Percentiles rank a stretch among this genome's conserved stretches.
Conservation (phyloP, 2,329 filamentous ascomycete genomes). For the Chaetomium sp. region DNA sequence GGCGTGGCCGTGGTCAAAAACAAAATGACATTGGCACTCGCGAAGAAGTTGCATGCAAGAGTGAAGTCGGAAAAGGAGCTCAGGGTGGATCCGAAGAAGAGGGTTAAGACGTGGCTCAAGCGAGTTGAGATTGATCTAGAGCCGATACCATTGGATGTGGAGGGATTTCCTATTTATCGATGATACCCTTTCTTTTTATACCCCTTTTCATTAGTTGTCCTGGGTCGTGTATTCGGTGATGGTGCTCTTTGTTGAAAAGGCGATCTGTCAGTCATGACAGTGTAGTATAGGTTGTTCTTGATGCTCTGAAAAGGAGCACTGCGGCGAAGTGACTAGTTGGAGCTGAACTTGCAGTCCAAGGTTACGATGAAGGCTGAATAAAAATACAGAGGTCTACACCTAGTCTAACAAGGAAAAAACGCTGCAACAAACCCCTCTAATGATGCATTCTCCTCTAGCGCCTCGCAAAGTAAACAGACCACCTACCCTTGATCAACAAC, state of each 20-base stretch:
- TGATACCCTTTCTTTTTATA: slow-evolving; percentile 17
- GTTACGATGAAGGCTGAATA: background rate
- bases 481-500: too few relatives aligned
- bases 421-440: background rate
- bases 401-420: background rate
- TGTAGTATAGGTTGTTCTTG: too few relatives aligned
- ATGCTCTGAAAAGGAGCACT: too few relatives aligned
- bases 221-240: background rate
- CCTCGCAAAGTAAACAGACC: background rate
- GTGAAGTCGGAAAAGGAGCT: slow-evolving; percentile 33
- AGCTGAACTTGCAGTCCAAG: background rate
- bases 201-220: background rate
- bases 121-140: slow-evolving; percentile 24
- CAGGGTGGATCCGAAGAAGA: slow-evolving; percentile 27
- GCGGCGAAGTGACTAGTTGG: background rate
- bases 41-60: slow-evolving; percentile 28
- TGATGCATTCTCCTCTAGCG: background rate
- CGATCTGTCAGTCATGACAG: background rate
- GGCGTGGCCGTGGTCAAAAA: background rate
- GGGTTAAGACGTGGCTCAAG: slow-evolving; percentile 31
- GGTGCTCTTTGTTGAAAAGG: background rate
- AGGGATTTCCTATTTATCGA: slow-evolving; percentile 29
- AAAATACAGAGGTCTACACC: background rate
- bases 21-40: slow-evolving; percentile 5
- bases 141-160: slow-evolving; percentile 22